Conservation (phyloP, 2,329 filamentous ascomycete genomes). For the Penicillium griseofulvum region DNA sequence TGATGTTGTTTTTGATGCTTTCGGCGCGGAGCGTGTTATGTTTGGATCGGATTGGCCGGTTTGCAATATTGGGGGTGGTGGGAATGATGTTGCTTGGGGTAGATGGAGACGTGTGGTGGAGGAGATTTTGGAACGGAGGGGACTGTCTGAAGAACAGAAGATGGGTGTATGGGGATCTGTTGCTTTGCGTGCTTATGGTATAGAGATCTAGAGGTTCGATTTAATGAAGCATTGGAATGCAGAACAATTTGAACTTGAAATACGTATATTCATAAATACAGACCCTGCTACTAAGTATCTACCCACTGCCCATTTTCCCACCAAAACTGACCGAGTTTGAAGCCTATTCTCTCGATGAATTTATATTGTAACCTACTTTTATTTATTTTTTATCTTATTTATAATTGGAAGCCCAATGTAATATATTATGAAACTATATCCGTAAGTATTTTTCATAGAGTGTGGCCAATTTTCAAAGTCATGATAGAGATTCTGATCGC, state of each 20-base stretch:
- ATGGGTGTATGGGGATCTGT: constrained; percentile 70
- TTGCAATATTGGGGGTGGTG: constrained; percentile 66
- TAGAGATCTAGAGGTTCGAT: constrained; percentile 18
- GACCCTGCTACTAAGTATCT: no score
- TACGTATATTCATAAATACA: neutral
- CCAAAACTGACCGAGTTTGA: no score
- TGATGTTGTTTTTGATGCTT: constrained; percentile 67
- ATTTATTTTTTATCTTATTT: no score
- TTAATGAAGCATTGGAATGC: neutral
- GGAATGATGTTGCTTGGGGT: constrained; percentile 63
- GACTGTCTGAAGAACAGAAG: constrained; percentile 60
- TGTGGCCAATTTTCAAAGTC: no score
- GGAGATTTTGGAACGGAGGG: constrained; percentile 53
- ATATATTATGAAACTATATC: no score
- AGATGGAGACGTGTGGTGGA: constrained; percentile 74
- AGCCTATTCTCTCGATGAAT: no score
- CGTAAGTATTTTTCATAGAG: no score
- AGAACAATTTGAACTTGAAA: neutral
- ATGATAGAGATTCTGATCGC: no score
- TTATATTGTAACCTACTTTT: no score
- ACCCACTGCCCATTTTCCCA: no score
- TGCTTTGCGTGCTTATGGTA: constrained; percentile 66
- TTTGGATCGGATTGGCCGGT: constrained; percentile 95
- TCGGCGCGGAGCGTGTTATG: constrained; percentile 72
- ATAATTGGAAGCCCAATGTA: no score